These are phyloP conservation scores for Neospermospora avenae DNA, from an alignment of 2,329 filamentous ascomycete species.

Conservation along the genomic window DNA sequence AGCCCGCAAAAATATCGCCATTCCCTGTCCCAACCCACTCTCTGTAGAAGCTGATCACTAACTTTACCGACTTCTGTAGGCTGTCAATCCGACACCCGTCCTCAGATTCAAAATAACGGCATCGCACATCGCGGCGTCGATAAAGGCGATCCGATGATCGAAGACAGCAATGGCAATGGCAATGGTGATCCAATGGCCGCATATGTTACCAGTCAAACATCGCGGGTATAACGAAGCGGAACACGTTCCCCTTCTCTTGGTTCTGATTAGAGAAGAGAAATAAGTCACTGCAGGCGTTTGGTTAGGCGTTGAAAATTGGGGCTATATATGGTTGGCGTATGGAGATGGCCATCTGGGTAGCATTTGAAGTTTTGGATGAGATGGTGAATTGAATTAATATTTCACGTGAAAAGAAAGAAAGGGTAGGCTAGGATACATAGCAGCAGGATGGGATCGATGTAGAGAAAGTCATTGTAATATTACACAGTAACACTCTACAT, in stretches of 20 bases:
- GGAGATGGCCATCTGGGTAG: no score
- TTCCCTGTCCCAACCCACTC: not conserved
- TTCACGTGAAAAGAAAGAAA: no score
- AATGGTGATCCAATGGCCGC: conserved; percentile 5
- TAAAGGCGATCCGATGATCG: not conserved
- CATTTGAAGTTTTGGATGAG: no score
- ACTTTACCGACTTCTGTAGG: conserved; percentile 1
- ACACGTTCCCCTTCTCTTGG: not conserved
- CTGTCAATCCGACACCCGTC: conserved; percentile 11
- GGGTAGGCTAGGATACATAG: no score
- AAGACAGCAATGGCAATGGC: not conserved
- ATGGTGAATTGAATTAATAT: no score
- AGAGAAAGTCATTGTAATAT: no score
- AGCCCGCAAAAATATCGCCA: not conserved
- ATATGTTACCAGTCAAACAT: not conserved
- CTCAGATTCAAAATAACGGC: not conserved
- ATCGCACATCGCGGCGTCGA: not conserved
- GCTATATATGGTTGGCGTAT: no score
- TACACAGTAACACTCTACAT: no score
- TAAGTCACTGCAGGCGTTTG: not conserved
- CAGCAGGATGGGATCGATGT: no score
- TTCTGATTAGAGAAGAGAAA: no score
- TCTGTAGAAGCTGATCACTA: not conserved
- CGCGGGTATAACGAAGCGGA: not conserved
- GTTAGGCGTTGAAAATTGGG: no score